Evolutionary conservation across 2,329 filamentous ascomycete genomes (phyloP).

Genomic region (Pyrenochaeta sp.): DNA sequence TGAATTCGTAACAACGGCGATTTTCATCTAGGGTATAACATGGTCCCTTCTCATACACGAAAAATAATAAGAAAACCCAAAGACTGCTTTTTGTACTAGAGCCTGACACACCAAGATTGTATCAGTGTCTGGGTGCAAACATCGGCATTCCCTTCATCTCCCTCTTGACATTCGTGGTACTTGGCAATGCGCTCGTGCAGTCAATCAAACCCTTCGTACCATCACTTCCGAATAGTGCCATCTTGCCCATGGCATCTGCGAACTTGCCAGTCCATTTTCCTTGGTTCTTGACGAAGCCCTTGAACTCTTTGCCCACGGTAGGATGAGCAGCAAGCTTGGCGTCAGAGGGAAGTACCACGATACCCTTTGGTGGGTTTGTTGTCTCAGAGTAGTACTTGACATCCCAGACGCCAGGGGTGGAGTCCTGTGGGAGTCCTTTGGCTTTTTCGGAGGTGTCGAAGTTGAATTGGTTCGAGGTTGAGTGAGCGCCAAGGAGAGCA

Average conservation of each 20-base stretch:
- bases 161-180: slow-evolving; percentile 24
- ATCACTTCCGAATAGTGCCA: slow-evolving; percentile 28
- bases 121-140: slow-evolving; percentile 6
- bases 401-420: slow-evolving; percentile 36
- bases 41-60: too few species aligned
- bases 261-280: slow-evolving; percentile 47
- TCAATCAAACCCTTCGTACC: slow-evolving; percentile 14
- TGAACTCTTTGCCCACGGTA: slow-evolving; percentile 45
- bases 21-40: too few species aligned
- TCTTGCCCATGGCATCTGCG: slow-evolving; percentile 34
- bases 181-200: neutral
- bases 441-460: slow-evolving; percentile 23
- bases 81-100: too few species aligned
- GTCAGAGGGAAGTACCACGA: slow-evolving; percentile 43
- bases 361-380: slow-evolving; percentile 27
- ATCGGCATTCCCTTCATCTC: slow-evolving; percentile 17
- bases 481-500: slow-evolving; percentile 34
- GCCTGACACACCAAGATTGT: neutral
- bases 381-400: slow-evolving; percentile 36
- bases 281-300: slow-evolving; percentile 43
- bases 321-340: slow-evolving; percentile 29
- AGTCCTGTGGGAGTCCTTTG: slow-evolving; percentile 23
- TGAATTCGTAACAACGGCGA: too few species aligned
- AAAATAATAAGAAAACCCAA: too few species aligned
- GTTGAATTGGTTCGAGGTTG: slow-evolving; percentile 27